Percentiles rank a stretch among this genome's conserved stretches.
phyloP scores from a whole-genome alignment of 2,329 filamentous ascomycete genomes.

The Claviceps cyperi region DNA sequence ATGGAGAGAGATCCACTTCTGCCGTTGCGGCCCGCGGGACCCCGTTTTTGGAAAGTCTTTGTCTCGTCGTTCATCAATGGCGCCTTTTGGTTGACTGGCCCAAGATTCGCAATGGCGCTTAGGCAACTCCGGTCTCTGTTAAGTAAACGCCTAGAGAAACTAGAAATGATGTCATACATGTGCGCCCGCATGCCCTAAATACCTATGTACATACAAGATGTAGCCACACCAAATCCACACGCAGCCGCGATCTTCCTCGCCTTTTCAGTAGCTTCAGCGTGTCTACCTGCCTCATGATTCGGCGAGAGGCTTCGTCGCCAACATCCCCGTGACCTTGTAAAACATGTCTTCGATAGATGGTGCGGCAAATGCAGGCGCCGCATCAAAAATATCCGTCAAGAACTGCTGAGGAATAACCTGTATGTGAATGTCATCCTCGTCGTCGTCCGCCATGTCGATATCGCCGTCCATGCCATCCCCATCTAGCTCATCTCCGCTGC shows the following conservation, averaged over 20 bases:
- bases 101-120: too few species aligned
- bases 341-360: slow-evolving; percentile 64
- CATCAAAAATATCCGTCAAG: slow-evolving; percentile 56
- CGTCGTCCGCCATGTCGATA: slow-evolving; percentile 28
- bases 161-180: background rate
- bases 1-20: background rate
- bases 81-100: too few species aligned
- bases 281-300: background rate
- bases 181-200: background rate
- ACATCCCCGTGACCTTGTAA: slow-evolving; percentile 48
- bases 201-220: slow-evolving; percentile 2
- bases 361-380: slow-evolving; percentile 52
- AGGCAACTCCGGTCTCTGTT: too few species aligned
- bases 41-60: background rate
- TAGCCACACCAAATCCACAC: background rate
- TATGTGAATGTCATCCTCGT: slow-evolving; percentile 29
- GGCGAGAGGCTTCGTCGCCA: slow-evolving; percentile 33
- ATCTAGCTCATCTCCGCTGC: slow-evolving; percentile 26
- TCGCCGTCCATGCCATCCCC: slow-evolving; percentile 24
- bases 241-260: background rate
- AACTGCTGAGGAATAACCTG: slow-evolving; percentile 54
- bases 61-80: too few species aligned
- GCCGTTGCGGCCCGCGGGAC: background rate
- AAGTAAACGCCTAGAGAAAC: too few species aligned
- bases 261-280: background rate